Base-by-base conservation (phyloP, 495 filamentous ascomycete genomes). In the Podospora australis region DNA sequence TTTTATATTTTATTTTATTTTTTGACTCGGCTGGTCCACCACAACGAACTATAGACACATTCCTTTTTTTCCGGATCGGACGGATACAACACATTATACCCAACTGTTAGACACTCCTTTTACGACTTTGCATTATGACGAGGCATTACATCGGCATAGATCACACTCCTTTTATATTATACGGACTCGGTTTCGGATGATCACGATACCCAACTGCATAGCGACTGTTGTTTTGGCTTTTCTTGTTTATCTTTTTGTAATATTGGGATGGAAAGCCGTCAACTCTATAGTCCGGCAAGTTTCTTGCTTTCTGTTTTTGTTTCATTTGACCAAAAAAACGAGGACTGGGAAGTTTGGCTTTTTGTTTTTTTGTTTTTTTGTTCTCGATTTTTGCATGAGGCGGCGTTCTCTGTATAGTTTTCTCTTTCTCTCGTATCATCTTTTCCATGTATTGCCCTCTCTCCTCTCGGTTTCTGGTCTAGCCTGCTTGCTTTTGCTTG, bases 131-230 rank as follows among this genome's bases (percentile, higher is more conserved):
- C 38, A 49, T 49, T 23, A 30, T 23, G 30, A 39, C 30, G 44
- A 46, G 21, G 22, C 13, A 39, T 23, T 36, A 21, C 19, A 11
- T 17, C 36, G 29, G 46, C 47, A 44, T 43, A 43, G 38, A 65
- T 66, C 60, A 71, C 64, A 59, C 58, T 65, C 67, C 63, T 62
- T 57, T 54, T 13, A 53, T 49, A 53, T 53, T 28, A 52, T 66
- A 57, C 62, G 53, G 50, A 63, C 36, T 36, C 43, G 24, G 39
- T 26, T 49, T 49, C 46, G 49, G 60, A 65, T 59, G 59, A 65
- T 58, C 55, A 64, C 57, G 67, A 67, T 62, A 67, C 67, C 68
- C 70, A 71, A 70, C 57, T 71, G 69, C 71, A 74, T 72, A 74
- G 70, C 71, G 69, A 68, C 70, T 74, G 71, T 70, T 71, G 61